A percentile compares a stretch with the other conserved stretches of the same genome.
Evolutionary conservation across 1,284 basidiomycete genomes (phyloP).

Genomic region (Farysia itapuensis): DNA sequence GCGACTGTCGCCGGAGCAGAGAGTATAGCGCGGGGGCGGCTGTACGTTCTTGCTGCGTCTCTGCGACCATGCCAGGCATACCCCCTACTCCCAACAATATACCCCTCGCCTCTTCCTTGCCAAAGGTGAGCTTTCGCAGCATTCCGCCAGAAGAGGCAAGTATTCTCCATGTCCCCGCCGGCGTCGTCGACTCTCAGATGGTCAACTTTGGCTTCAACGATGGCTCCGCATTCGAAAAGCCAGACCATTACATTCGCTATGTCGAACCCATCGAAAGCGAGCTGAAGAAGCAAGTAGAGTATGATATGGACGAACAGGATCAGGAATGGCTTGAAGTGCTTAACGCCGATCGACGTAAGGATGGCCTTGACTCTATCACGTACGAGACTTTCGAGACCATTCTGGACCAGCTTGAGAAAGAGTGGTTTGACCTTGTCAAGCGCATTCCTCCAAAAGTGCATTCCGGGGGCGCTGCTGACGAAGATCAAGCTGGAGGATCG

Average conservation of each 20-base stretch:
- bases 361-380: slow-evolving; percentile 67
- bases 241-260: slow-evolving; percentile 85
- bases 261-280: slow-evolving; percentile 93
- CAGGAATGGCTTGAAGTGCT: slow-evolving; percentile 89
- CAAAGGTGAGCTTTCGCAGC: slow-evolving; percentile 50
- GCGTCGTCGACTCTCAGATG: slow-evolving; percentile 41
- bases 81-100: slow-evolving; percentile 46
- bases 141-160: slow-evolving; percentile 41
- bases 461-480: slow-evolving; percentile 13
- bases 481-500: slow-evolving; percentile 32
- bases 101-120: slow-evolving; percentile 47
- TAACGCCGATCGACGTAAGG: slow-evolving; percentile 79
- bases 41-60: not conserved
- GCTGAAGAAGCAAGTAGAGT: slow-evolving; percentile 89
- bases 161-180: slow-evolving; percentile 26
- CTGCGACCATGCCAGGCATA: slow-evolving; percentile 25
- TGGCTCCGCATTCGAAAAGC: slow-evolving; percentile 72
- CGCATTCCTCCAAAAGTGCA: slow-evolving; percentile 37
- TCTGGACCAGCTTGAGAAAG: slow-evolving; percentile 96
- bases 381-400: slow-evolving; percentile 93
- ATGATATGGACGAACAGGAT: slow-evolving; percentile 99
- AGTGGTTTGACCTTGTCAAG: slow-evolving; percentile 83
- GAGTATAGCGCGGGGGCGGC: no score
- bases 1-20: no score
- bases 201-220: slow-evolving; percentile 66